Evolutionary conservation across 345 rosid genomes (phyloP).

Genomic region (Linum trigynum): DNA sequence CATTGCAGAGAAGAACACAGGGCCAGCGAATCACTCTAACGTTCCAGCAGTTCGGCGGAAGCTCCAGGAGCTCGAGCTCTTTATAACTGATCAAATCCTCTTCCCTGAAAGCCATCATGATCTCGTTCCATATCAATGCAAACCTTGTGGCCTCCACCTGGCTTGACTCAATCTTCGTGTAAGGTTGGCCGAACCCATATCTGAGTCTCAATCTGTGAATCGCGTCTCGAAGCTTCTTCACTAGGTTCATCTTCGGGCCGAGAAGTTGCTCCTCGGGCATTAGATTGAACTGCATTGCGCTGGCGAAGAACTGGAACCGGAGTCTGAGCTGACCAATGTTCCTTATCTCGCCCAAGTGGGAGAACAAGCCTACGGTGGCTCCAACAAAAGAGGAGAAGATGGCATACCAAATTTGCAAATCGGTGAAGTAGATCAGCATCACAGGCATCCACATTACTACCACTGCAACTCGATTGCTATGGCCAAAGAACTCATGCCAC

Average conservation of each 20-base stretch:
- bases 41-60: constrained; percentile 84
- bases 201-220: constrained; percentile 75
- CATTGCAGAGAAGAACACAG: constrained; percentile 84
- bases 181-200: constrained; percentile 87
- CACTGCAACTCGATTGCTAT: constrained; percentile 67
- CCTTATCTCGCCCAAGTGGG: constrained; percentile 91
- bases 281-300: constrained; percentile 92
- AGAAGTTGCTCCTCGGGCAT: constrained; percentile 92
- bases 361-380: constrained; percentile 75
- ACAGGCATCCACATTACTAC: constrained; percentile 78
- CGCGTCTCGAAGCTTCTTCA: constrained; percentile 77
- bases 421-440: constrained; percentile 71
- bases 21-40: constrained; percentile 93
- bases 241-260: constrained; percentile 57
- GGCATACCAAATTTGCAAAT: constrained; percentile 90
- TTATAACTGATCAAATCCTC: constrained; percentile 86
- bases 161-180: constrained; percentile 85
- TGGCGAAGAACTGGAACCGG: constrained; percentile 94
- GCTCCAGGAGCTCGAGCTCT: constrained; percentile 82
- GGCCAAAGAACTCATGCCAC: constrained; percentile 53
- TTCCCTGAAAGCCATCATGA: constrained; percentile 75
- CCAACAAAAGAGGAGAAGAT: constrained; percentile 85
- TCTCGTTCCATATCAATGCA: constrained; percentile 96
- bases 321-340: constrained; percentile 76
- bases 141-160: constrained; percentile 90